Evolutionary conservation across 345 rosid genomes (phyloP), one percentile per base, ranked within the genome.

Genomic region (Fremontodendron californicum): DNA sequence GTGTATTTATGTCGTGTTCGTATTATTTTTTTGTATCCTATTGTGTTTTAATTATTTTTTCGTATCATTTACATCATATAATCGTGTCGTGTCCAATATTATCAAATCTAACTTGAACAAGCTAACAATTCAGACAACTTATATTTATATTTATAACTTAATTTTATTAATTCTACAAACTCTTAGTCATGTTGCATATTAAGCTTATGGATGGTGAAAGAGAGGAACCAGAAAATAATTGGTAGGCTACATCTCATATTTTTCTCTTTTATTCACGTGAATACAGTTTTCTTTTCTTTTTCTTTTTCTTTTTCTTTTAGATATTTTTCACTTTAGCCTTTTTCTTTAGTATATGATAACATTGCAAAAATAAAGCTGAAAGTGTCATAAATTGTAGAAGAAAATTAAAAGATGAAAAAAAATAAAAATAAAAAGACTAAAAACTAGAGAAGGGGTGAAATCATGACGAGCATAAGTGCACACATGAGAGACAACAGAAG

Each of bases 401-500:
- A 63, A 27, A 71, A 23, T 11, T 48, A 27, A 37, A 37, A 39
- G 40, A 29, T 4, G 57, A 35, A 27, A 35, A 9, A 6, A 13
- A 29, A 19, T n/a, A n/a, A n/a, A n/a, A n/a, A n/a, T n/a, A 18
- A 2, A 4, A 45, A 45, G 48, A 11, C 25, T 19, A 23, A 11
- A 58, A 21, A 42, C 19, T 12, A 5, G 51, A 21, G 51, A 67
- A 23, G 51, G 74, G 74, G 23, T 33, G 55, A 69, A 46, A 78
- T 80, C 67, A 83, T 75, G 71, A 60, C 23, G 51, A 51, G 42
- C 68, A 66, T 25, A 51, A 58, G 51, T 52, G 76, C 66, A 69
- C 77, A 66, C 81, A 79, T 77, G 86, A 79, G 87, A 80, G 88
- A 68, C 87, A 83, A 80, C 76, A 76, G 83, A 87, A 87, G 79